These are phyloP conservation scores for Tilletiopsis washingtonensis DNA, from an alignment of 1,284 basidiomycete species.

Conservation along the genomic window DNA sequence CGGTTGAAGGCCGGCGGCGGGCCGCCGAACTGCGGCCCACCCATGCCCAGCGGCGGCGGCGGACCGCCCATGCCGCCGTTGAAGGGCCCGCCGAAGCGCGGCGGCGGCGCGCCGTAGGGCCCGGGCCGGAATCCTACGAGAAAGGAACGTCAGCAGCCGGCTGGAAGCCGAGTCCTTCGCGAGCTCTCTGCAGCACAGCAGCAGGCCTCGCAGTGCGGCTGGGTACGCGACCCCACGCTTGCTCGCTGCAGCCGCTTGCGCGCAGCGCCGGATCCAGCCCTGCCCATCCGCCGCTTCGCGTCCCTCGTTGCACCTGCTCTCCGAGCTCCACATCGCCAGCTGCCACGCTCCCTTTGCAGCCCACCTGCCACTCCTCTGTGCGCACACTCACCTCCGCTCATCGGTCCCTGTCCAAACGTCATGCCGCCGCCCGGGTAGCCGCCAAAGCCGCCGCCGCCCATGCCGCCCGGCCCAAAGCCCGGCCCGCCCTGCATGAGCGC, in stretches of 20 bases:
- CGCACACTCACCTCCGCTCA: not conserved
- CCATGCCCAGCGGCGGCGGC: not conserved
- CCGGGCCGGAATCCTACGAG: not conserved
- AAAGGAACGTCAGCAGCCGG: not conserved
- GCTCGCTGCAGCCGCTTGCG: too few species aligned
- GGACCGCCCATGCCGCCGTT: constrained; percentile 1
- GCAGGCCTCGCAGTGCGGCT: too few species aligned
- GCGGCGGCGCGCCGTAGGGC: not conserved
- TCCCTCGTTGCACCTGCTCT: too few species aligned
- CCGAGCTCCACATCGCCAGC: too few species aligned
- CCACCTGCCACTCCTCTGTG: too few species aligned
- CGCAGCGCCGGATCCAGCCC: too few species aligned
- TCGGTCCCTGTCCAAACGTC: not conserved
- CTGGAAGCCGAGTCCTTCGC: not conserved
- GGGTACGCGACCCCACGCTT: too few species aligned
- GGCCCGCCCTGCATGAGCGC: not conserved
- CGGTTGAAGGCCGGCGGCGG: not conserved
- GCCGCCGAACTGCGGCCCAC: not conserved
- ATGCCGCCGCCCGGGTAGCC: too few species aligned
- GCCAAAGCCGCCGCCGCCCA: constrained; percentile 4
- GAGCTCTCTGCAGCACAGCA: not conserved
- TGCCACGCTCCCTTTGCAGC: too few species aligned
- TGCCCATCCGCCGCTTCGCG: too few species aligned
- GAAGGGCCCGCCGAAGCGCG: not conserved
- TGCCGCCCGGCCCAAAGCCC: not conserved